Base-by-base conservation (phyloP, 805 yeast genomes). In the Candida takata region DNA sequence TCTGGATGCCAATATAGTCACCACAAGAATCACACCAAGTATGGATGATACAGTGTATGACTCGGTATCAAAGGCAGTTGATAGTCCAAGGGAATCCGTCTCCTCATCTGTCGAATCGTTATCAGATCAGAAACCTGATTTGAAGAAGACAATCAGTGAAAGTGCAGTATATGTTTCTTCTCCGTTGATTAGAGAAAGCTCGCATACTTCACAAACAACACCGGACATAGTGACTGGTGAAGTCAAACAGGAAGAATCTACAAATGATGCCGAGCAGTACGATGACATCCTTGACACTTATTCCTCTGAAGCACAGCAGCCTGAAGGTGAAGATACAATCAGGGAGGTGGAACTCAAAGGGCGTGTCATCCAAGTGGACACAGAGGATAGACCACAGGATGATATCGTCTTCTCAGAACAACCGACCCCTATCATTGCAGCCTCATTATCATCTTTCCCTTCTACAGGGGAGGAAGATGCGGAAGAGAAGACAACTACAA, bases 21-120 rank as follows among this genome's bases (percentile, higher is more conserved):
- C 67, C 27, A 63, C 59, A 6, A 64, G 60, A 27, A 65, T 54
- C 20, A 41, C 47, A 5, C 54, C 58, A 26, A 44, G 48, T 12
- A 27, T 40, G 9, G 49, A 36, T 6, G 55, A 52, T 29, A 7
- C 30, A 2, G 33, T 48, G 8, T 49, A 43, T 25, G 34, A 33
- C 27, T 28, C 37, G 11, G 33, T 42, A 5, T 30, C 24, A 2
- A 31, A 29, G 5, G 32, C 41, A 10, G 14, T 27, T 5, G 48
- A 40, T 18, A 38, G 35, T 4, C 27, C 42, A 4, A 38, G 39
- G 18, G 9, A 29, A 12, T 30, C 43, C 5, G 13, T 20, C 15
- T 33, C 38, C 26, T 33, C 42, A 26, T 45, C 52, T 1, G 29
- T 28, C 8, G 52, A 46, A 15, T 44, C 52, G 8, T 18, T 48